Evolutionary conservation across 1,284 basidiomycete species (phyloP), one percentile per base, ranked within the genome.

Genomic region (Sanghuangporus weigelae): DNA sequence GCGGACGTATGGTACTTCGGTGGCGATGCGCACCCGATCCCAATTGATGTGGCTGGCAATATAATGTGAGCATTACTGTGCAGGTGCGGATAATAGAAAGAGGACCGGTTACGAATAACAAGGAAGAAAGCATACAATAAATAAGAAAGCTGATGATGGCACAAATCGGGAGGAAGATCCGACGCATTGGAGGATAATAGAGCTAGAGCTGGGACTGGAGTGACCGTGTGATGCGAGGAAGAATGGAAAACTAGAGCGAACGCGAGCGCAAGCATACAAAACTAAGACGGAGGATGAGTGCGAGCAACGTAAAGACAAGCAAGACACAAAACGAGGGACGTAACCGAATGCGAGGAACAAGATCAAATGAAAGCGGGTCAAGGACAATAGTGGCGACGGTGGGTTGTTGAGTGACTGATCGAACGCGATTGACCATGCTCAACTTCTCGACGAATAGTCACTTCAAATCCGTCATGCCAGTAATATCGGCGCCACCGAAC

Each of bases 401-500:
- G n/a, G 50, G 19, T 14, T 14, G 23, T 4, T 11, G 50, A 11
- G 19, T 5, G 21, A 51, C 21, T 4, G 6, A 26, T 7, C 16
- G 50, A n/a, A 51, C 14, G 16, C 12, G 50, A n/a, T 23, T 26
- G 23, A 8, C 7, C 50, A 4, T 23, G 26, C 2, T 26, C 21
- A 23, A 23, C 19, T 51, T n/a, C 7, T 14, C n/a, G 7, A 31
- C 31, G 46, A 51, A 31, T 53, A 56, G 55, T 64, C 63, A 64
- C 63, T 57, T 60, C 51, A 56, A n/a, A 40, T 64, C 63, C 31
- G 60, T 38, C 14, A 64, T 58, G 38, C 39, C 31, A 21, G 59
- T 54, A 31, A 31, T 31, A 31, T 31, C 26, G 40, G 59, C 64
- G 19, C 39, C 39, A 35, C 21, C 56, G 44, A 66, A 66, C 64